Base-by-base conservation (phyloP, 345 rosid species). In the Streptanthus diversifolius region DNA sequence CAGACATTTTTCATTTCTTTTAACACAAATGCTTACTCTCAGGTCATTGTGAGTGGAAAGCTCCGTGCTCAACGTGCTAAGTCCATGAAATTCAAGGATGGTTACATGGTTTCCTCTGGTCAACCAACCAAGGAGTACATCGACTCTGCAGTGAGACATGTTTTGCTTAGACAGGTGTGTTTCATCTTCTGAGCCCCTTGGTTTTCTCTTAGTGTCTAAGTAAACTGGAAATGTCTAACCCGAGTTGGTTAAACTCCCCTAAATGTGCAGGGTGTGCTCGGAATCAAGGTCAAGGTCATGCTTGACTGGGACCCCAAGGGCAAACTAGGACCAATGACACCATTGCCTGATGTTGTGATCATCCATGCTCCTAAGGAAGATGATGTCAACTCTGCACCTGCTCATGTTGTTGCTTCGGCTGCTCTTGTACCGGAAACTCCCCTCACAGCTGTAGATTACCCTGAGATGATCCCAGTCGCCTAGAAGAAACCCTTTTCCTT, bases 91-190 rank as follows among this genome's bases (percentile, higher is more conserved):
- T 91, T 91, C 77, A 91, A 85, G 82, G 97, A 91, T 70, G 95
- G 95, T 8, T 91, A 91, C 82, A 91, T 89, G 97, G 85, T 87
- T n/a, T 91, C 97, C 3, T 85, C 97, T 30, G 96, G 97, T 44
- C 96, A 91, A 25, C 96, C 97, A 0, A 86, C 86, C 8, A 89
- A 91, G 14, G 92, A 91, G 12, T 91, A 89, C 66, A 89, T 91
- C 8, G 97, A 91, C 75, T 82, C 97, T 32, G 92, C 92, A 53
- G 90, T 88, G 56, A 84, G 84, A 65, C 93, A 89, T 14, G 91
- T 87, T 30, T 82, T 89, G 55, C 80, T 86, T 17, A 79, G 96
- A 79, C 96, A 87, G 89, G 97, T 87, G 3, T 13, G 82, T 36
- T 40, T n/a, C 25, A 40, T 2, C 7, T 57, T 15, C 27, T 1